Evolutionary conservation across 805 yeast species (phyloP).

Genomic region (Spathaspora girioi): DNA sequence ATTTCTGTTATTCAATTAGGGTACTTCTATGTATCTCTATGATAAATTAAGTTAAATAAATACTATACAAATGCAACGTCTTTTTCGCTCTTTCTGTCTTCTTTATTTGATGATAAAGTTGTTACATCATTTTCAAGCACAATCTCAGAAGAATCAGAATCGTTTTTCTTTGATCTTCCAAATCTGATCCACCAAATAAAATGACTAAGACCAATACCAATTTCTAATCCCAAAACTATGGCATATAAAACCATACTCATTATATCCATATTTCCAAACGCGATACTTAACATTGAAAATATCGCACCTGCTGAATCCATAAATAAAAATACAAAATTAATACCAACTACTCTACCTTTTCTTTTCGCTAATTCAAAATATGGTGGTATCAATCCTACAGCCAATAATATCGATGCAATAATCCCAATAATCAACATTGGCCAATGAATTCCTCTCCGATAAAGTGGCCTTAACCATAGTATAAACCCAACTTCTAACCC

Average conservation of each 20-base stretch:
- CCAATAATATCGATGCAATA: slow-evolving; percentile 71
- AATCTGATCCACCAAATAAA: slow-evolving; percentile 55
- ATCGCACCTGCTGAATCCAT: slow-evolving; percentile 81
- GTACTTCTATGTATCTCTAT: too few species aligned
- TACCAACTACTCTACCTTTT: slow-evolving; percentile 81
- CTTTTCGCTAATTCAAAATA: slow-evolving; percentile 80
- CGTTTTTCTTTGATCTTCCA: slow-evolving; percentile 26
- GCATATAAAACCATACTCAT: slow-evolving; percentile 76
- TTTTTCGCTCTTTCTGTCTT: background rate
- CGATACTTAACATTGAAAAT: slow-evolving; percentile 60
- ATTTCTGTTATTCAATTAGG: too few species aligned
- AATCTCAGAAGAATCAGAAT: slow-evolving; percentile 6
- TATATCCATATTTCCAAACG: slow-evolving; percentile 61
- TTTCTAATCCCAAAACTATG: slow-evolving; percentile 68
- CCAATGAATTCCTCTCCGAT: slow-evolving; percentile 56
- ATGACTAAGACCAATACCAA: slow-evolving; percentile 74
- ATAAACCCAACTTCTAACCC: slow-evolving; percentile 72
- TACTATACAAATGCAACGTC: background rate
- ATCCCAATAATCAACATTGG: slow-evolving; percentile 80
- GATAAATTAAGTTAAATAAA: too few species aligned
- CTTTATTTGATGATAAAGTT: background rate
- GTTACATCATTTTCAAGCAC: background rate
- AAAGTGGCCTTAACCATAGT: slow-evolving; percentile 60
- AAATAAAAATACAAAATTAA: slow-evolving; percentile 73
- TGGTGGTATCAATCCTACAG: slow-evolving; percentile 81